Conservation (phyloP, 129 eudicot genomes). For the Scalesia atractyloides region DNA sequence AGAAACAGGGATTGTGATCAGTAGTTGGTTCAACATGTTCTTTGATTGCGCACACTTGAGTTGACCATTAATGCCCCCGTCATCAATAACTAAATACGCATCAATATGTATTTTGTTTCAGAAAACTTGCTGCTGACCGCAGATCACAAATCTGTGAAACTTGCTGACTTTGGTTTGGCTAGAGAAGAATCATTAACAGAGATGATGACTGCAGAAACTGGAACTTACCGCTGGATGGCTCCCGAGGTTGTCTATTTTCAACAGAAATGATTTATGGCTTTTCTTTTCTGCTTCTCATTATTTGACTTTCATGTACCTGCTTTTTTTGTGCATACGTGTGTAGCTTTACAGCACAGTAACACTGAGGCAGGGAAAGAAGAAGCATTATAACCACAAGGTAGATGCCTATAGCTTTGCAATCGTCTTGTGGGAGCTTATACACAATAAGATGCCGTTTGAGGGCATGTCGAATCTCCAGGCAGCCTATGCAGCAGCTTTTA, state of each 20-base stretch:
- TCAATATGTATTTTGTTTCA: constrained; percentile 34
- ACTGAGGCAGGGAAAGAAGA: constrained; percentile 81
- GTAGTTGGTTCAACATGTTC: background rate
- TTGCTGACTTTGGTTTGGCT: constrained; percentile 89
- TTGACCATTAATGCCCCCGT: background rate
- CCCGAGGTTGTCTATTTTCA: constrained; percentile 56
- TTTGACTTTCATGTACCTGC: background rate
- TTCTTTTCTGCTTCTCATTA: background rate
- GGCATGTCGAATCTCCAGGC: constrained; percentile 76
- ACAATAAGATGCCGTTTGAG: constrained; percentile 77
- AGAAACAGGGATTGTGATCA: constrained; percentile 9
- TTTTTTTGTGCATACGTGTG: background rate
- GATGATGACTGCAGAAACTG: constrained; percentile 93
- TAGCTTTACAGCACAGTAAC: constrained; percentile 92
- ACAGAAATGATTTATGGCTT: background rate
- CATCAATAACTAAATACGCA: background rate
- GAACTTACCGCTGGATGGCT: constrained; percentile 94
- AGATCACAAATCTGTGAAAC: constrained; percentile 66
- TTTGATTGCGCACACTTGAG: background rate
- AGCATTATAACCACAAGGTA: constrained; percentile 82
- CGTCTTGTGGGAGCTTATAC: constrained; percentile 86
- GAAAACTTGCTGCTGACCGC: constrained; percentile 82
- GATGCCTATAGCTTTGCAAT: constrained; percentile 91
- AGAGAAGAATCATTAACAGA: constrained; percentile 87
- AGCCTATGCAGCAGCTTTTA: constrained; percentile 93